Percentiles rank a stretch among this genome's conserved stretches.
Evolutionary conservation across 352 stramenopile genomes (phyloP).

Genomic region (Poterioochromonas sp.): DNA sequence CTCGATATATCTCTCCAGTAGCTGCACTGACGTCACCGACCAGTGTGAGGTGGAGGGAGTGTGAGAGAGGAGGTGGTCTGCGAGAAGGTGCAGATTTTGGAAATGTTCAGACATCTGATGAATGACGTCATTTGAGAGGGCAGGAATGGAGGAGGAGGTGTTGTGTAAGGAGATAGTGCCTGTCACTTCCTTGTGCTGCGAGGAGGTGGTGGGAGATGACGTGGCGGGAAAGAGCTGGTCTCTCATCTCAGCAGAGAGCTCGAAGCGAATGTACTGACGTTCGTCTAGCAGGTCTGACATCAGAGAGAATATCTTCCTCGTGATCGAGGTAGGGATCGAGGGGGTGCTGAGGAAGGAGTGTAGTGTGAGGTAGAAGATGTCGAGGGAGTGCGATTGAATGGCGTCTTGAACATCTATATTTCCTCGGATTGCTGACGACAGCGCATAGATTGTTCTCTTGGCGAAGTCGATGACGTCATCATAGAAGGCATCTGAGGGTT

Average conservation of each 20-base stretch:
- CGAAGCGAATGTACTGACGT: background rate
- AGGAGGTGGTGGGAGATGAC: background rate
- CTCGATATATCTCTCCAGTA: too few relatives aligned
- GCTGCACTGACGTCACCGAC: too few relatives aligned
- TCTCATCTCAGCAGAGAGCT: background rate
- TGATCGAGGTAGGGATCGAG: background rate
- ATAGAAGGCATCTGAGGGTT: background rate
- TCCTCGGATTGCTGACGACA: background rate
- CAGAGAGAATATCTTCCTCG: background rate
- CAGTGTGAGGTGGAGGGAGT: too few relatives aligned
- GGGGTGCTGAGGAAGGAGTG: background rate
- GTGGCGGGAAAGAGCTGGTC: background rate
- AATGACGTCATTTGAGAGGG: too few relatives aligned
- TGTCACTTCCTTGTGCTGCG: too few relatives aligned
- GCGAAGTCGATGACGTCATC: background rate
- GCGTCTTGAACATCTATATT: constrained; percentile 26
- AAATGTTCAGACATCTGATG: too few relatives aligned
- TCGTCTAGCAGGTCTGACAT: constrained; percentile 5
- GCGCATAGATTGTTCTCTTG: background rate
- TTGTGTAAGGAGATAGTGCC: too few relatives aligned
- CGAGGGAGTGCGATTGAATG: background rate
- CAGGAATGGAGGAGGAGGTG: too few relatives aligned
- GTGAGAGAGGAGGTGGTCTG: too few relatives aligned
- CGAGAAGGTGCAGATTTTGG: too few relatives aligned
- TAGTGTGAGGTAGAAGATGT: background rate